These are phyloP conservation scores for Mayamaea pseudoterrestris DNA, from an alignment of 108 stramenopile genomes.

Conservation along the genomic window DNA sequence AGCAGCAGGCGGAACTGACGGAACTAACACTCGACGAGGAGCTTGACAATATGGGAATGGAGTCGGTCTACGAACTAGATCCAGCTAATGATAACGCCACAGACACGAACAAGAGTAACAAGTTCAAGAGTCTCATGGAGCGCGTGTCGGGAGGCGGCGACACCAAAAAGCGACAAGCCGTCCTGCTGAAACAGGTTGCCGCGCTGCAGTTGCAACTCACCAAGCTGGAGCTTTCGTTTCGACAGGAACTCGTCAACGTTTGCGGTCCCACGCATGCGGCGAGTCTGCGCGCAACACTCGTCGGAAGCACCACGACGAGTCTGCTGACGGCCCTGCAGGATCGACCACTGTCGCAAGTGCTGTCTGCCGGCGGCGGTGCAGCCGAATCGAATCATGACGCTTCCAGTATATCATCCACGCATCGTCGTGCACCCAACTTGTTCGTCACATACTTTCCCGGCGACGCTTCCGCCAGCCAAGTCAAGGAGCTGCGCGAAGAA, in stretches of 20 bases:
- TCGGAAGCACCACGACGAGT: slow-evolving; percentile 50
- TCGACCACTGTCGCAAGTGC: slow-evolving; percentile 45
- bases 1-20: slow-evolving; percentile 35
- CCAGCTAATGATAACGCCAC: slow-evolving; percentile 10
- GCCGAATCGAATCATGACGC: not conserved
- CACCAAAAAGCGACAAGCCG: no score
- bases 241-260: slow-evolving; percentile 41
- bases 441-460: slow-evolving; percentile 79
- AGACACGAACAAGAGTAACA: slow-evolving; percentile 11
- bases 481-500: slow-evolving; percentile 75
- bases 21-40: slow-evolving; percentile 41
- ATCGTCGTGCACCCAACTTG: slow-evolving; percentile 24
- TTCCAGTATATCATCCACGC: not conserved
- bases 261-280: slow-evolving; percentile 60
- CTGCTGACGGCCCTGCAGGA: slow-evolving; percentile 48
- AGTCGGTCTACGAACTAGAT: slow-evolving; percentile 19
- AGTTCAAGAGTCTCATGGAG: slow-evolving; percentile 5
- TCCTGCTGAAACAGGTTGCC: no score
- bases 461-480: slow-evolving; percentile 75
- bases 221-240: slow-evolving; percentile 49
- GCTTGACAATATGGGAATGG: slow-evolving; percentile 48
- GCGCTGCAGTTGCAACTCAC: slow-evolving; percentile 35
- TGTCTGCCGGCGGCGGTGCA: not conserved
- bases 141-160: no score
- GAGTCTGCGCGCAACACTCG: slow-evolving; percentile 44